Evolutionary conservation across 2,329 filamentous ascomycete genomes (phyloP).

Genomic region (Colletotrichum phormii): DNA sequence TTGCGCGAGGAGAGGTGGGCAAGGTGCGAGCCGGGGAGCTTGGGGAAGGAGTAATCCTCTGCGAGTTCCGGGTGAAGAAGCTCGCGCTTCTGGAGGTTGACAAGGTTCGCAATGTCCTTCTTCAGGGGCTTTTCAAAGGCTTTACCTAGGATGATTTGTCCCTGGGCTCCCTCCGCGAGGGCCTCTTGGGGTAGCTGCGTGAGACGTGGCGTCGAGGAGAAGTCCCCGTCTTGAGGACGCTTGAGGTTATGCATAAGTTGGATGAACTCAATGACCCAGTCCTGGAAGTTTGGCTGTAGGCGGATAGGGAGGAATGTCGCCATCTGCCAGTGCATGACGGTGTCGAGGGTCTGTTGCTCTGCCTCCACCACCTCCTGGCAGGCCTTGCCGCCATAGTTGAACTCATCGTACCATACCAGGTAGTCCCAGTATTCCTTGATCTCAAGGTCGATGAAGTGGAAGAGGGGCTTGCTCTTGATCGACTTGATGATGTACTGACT

Average conservation of each 20-base stretch:
- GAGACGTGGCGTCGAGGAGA: conserved; percentile 63
- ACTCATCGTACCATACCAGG: conserved; percentile 98
- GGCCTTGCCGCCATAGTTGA: conserved; percentile 97
- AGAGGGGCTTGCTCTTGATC: conserved; percentile 93
- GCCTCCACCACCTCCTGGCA: conserved; percentile 83
- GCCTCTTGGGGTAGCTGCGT: conserved; percentile 71
- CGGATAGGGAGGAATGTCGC: conserved; percentile 85
- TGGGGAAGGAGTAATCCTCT: conserved; percentile 86
- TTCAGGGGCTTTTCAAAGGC: conserved; percentile 89
- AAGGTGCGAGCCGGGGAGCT: conserved; percentile 78
- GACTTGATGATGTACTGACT: conserved; percentile 98
- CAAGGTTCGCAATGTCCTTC: conserved; percentile 85
- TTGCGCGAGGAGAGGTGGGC: conserved; percentile 50
- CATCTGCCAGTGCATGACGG: conserved; percentile 99
- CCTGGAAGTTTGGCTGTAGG: conserved; percentile 86
- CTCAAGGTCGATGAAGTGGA: conserved; percentile 96
- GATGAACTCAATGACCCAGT: conserved; percentile 96
- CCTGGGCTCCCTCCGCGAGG: conserved; percentile 69
- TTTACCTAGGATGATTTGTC: conserved; percentile 78
- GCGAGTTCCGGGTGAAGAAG: conserved; percentile 90
- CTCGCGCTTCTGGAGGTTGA: conserved; percentile 88
- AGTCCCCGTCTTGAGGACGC: conserved; percentile 67
- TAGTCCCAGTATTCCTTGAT: conserved; percentile 99
- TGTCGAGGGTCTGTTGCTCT: conserved; percentile 82
- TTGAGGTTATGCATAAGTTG: conserved; percentile 93